Evolutionary conservation across 2,329 filamentous ascomycete genomes (phyloP).

Genomic region (Xylaria sp.): DNA sequence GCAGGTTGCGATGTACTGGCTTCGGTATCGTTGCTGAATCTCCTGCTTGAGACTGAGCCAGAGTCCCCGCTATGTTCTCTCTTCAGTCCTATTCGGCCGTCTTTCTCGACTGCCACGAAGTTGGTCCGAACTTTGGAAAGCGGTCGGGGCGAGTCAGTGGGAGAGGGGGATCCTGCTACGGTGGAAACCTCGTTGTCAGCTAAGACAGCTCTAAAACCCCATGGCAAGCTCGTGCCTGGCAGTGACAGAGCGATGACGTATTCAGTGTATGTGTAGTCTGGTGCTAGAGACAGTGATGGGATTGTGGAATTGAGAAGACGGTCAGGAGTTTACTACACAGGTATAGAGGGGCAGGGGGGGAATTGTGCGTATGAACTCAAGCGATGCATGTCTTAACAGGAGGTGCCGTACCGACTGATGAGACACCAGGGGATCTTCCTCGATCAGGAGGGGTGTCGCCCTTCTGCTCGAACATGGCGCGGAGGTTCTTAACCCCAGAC

Average conservation of each 20-base stretch:
- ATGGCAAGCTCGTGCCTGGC: slow-evolving; percentile 11
- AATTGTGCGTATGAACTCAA: background rate
- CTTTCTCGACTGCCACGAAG: slow-evolving; percentile 74
- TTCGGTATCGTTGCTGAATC: slow-evolving; percentile 44
- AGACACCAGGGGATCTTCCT: slow-evolving; percentile 66
- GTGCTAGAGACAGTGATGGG: slow-evolving; percentile 3
- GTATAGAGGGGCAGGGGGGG: background rate
- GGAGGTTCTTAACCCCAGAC: slow-evolving; percentile 73
- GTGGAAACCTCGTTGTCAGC: slow-evolving; percentile 37
- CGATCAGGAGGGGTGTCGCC: slow-evolving; percentile 66
- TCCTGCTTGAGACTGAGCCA: slow-evolving; percentile 40
- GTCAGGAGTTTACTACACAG: slow-evolving; percentile 6
- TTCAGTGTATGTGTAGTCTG: slow-evolving; percentile 7
- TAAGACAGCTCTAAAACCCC: slow-evolving; percentile 15
- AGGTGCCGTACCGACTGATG: slow-evolving; percentile 46
- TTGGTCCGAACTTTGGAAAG: slow-evolving; percentile 75
- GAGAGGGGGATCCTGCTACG: slow-evolving; percentile 39
- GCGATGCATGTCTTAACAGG: slow-evolving; percentile 9
- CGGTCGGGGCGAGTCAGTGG: slow-evolving; percentile 60
- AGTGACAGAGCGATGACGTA: slow-evolving; percentile 27
- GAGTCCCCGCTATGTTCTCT: slow-evolving; percentile 49
- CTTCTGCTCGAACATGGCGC: slow-evolving; percentile 80
- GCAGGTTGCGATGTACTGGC: slow-evolving; percentile 43
- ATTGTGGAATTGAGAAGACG: slow-evolving; percentile 9
- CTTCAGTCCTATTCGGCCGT: slow-evolving; percentile 59